phyloP scores from a whole-genome alignment of 768 basidiomycete species.

The Boletus patriciae region DNA sequence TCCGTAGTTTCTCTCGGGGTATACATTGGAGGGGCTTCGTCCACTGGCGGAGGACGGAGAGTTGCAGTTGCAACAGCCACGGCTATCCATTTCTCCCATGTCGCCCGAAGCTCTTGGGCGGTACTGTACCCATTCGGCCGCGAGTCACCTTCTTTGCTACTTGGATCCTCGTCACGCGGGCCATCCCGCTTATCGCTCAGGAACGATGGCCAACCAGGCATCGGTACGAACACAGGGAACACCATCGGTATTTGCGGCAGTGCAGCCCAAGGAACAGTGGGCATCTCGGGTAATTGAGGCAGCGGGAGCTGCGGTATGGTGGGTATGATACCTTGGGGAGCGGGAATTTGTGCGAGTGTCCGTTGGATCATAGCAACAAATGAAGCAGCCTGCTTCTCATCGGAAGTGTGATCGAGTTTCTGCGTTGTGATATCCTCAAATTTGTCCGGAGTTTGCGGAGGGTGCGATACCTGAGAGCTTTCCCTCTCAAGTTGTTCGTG shows the following conservation, averaged over 20 bases:
- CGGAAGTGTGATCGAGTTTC: slow-evolving; percentile 17
- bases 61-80: slow-evolving; percentile 51
- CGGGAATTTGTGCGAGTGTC: slow-evolving; percentile 59
- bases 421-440: slow-evolving; percentile 24
- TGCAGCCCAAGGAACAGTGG: slow-evolving; percentile 59
- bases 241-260: slow-evolving; percentile 71
- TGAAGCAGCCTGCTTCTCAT: slow-evolving; percentile 44
- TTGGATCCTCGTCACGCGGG: slow-evolving; percentile 25
- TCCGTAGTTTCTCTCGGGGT: slow-evolving; percentile 54
- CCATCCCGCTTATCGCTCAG: slow-evolving; percentile 50
- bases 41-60: slow-evolving; percentile 41
- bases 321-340: slow-evolving; percentile 59
- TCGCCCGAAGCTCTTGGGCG: slow-evolving; percentile 63
- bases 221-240: slow-evolving; percentile 76
- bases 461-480: neutral
- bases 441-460: slow-evolving; percentile 2
- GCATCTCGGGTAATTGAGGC: slow-evolving; percentile 67
- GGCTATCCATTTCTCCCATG: slow-evolving; percentile 77
- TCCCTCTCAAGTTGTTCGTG: slow-evolving; percentile 15
- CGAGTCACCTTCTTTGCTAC: slow-evolving; percentile 36
- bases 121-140: slow-evolving; percentile 42
- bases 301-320: slow-evolving; percentile 47
- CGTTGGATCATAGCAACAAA: slow-evolving; percentile 75
- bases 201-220: slow-evolving; percentile 64
- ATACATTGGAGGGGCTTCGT: slow-evolving; percentile 70